Evolutionary conservation across 768 basidiomycete genomes (phyloP).

Genomic region (Myochromella boudieri): DNA sequence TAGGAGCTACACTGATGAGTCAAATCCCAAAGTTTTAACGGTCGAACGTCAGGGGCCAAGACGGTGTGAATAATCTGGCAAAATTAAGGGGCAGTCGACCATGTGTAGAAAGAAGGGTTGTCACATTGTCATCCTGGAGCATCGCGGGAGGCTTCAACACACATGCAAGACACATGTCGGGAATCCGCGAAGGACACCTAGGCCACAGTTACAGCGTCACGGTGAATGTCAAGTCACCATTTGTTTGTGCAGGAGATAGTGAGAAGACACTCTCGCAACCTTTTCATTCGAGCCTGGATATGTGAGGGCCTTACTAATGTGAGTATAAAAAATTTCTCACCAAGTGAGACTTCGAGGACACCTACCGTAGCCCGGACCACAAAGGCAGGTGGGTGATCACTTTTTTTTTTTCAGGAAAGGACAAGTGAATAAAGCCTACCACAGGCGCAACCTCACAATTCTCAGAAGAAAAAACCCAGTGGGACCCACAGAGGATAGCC

Average conservation of each 20-base stretch:
- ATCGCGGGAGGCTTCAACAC: conserved; percentile 9
- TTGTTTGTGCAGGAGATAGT: neutral
- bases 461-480: too few species aligned
- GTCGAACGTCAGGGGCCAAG: conserved; percentile 1
- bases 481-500: neutral
- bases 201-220: neutral
- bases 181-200: too few species aligned
- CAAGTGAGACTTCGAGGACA: too few species aligned
- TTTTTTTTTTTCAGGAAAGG: neutral
- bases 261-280: neutral
- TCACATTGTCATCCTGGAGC: conserved; percentile 7
- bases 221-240: neutral
- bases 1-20: neutral
- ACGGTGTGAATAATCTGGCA: neutral
- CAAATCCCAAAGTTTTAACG: neutral
- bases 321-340: too few species aligned
- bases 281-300: too few species aligned
- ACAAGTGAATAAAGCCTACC: neutral
- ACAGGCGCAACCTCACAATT: too few species aligned
- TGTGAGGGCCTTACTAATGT: too few species aligned
- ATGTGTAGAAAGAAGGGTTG: neutral
- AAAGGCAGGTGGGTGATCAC: neutral
- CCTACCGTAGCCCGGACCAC: neutral
- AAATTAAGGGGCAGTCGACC: neutral
- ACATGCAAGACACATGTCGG: neutral